Conservation (phyloP, 2,329 filamentous ascomycete genomes). For the Daldinia sp. region DNA sequence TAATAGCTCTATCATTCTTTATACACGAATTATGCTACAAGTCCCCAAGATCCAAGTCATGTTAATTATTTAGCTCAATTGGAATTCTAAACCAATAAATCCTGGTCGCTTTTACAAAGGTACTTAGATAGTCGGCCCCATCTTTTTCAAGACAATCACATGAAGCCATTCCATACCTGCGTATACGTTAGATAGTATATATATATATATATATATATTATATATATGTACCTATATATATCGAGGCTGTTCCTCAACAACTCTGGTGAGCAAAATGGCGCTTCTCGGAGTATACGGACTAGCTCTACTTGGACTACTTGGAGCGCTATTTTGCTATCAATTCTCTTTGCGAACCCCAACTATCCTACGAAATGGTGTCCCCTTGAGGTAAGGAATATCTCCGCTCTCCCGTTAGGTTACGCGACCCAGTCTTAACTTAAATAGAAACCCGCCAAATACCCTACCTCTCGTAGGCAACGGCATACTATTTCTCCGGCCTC, state of each 20-base stretch:
- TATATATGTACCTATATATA: neutral
- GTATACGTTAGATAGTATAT: too few species aligned
- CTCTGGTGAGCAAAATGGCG: conserved; percentile 22
- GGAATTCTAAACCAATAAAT: neutral
- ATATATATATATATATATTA: too few species aligned
- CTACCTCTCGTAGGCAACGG: conserved; percentile 68
- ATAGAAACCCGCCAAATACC: conserved; percentile 58
- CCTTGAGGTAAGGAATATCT: conserved; percentile 44
- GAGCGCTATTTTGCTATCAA: conserved; percentile 36
- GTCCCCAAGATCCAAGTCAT: neutral
- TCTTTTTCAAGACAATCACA: neutral
- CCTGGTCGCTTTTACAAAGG: neutral
- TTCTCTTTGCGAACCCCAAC: conserved; percentile 37
- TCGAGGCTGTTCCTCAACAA: neutral
- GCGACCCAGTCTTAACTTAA: conserved; percentile 4
- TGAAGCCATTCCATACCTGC: neutral
- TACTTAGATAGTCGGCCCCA: neutral
- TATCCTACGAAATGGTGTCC: conserved; percentile 44
- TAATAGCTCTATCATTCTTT: neutral
- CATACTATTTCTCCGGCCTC: conserved; percentile 65
- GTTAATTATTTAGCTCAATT: neutral
- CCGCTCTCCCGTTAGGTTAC: neutral
- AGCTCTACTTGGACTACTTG: conserved; percentile 31
- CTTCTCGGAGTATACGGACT: conserved; percentile 36
- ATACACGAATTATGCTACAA: neutral